Evolutionary conservation across 2,329 filamentous ascomycete species (phyloP).

Genomic region (Ophiostoma tasmaniense): DNA sequence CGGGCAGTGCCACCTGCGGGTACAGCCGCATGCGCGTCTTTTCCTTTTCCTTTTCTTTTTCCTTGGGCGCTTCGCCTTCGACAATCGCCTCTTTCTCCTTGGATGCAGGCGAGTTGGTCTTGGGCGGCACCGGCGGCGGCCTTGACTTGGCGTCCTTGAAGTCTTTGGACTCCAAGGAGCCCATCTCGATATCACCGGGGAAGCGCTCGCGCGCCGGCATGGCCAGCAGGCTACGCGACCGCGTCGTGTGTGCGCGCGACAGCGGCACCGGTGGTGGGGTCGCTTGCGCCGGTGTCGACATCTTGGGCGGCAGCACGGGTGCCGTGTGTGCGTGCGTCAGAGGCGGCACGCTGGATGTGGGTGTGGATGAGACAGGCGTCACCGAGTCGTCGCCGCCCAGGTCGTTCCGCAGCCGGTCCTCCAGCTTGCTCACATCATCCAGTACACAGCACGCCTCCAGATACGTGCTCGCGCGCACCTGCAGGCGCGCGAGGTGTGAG

Average conservation of each 20-base stretch:
- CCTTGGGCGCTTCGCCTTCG: neutral
- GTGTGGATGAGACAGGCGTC: neutral
- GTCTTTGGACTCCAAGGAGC: slow-evolving; percentile 1
- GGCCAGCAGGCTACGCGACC: neutral
- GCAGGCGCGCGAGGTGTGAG: slow-evolving; percentile 44
- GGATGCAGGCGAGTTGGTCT: slow-evolving; percentile 13
- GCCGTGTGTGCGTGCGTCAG: slow-evolving; percentile 10
- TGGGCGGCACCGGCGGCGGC: slow-evolving; percentile 15
- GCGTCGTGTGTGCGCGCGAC: neutral
- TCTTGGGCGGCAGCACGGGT: neutral
- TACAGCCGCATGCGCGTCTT: slow-evolving; percentile 47
- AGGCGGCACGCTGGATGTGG: neutral
- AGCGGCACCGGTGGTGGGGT: neutral
- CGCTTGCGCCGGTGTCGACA: neutral
- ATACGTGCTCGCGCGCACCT: slow-evolving; percentile 48
- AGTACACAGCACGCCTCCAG: slow-evolving; percentile 55
- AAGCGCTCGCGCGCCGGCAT: slow-evolving; percentile 9
- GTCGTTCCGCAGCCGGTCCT: slow-evolving; percentile 45
- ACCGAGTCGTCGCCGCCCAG: slow-evolving; percentile 26
- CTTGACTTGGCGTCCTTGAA: neutral
- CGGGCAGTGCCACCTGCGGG: slow-evolving; percentile 48
- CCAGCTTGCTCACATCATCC: slow-evolving; percentile 49
- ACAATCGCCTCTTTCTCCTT: slow-evolving; percentile 14
- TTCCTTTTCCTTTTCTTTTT: neutral
- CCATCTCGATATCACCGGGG: slow-evolving; percentile 1